These are phyloP conservation scores for Thalia dealbata DNA, from an alignment of 176 grass and related monocot genomes.

Conservation along the genomic window DNA sequence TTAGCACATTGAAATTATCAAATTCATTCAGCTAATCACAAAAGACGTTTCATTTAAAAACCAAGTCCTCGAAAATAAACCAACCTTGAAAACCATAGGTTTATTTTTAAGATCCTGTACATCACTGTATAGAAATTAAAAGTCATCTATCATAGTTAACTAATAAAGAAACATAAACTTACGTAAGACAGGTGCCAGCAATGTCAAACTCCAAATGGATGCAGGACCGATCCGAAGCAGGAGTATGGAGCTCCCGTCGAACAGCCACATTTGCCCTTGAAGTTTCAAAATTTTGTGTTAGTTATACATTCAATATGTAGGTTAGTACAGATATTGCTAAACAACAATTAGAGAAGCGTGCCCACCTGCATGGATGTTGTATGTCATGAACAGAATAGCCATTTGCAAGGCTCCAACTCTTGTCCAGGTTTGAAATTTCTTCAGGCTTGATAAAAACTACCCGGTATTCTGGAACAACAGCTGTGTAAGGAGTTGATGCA, in stretches of 20 bases:
- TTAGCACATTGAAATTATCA: not conserved
- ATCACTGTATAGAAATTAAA: not conserved
- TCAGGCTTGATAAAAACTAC: conserved; percentile 51
- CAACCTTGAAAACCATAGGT: no score
- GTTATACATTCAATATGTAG: not conserved
- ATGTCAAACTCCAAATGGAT: conserved; percentile 94
- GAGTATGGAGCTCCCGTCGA: conserved; percentile 63
- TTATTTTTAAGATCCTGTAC: not conserved
- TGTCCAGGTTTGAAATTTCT: conserved; percentile 45
- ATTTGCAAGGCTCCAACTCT: conserved; percentile 73
- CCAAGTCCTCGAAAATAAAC: no score
- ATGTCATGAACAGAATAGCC: conserved; percentile 73
- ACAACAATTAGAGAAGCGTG: not conserved
- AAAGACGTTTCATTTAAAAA: not conserved
- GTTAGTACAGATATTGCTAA: not conserved
- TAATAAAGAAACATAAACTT: conserved; percentile 20
- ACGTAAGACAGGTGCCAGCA: conserved; percentile 62
- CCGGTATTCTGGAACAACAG: conserved; percentile 82
- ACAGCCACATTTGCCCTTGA: conserved; percentile 70
- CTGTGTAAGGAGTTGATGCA: conserved; percentile 59
- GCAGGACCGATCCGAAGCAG: conserved; percentile 83
- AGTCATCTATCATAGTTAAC: not conserved
- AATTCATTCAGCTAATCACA: not conserved
- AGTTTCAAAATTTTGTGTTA: conserved; percentile 11
- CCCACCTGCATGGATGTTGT: conserved; percentile 87